Evolutionary conservation across 1,284 basidiomycete species (phyloP), one percentile per base, ranked within the genome.

Genomic region (Leccinum huronense): DNA sequence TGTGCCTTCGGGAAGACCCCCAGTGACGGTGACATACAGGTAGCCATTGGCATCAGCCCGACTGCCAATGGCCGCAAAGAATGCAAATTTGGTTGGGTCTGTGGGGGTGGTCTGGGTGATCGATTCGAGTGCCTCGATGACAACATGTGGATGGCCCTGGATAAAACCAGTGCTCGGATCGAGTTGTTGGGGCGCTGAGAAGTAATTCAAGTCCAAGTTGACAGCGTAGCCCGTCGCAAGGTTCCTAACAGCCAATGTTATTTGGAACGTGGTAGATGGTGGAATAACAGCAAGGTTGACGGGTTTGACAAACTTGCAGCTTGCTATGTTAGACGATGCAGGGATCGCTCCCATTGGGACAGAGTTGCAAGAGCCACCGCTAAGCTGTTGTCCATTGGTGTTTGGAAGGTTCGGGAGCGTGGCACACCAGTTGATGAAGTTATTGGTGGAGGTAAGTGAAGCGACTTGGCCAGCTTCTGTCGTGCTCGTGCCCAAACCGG

Each of bases 21-120:
- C 80, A 5, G 83, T 76, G 61, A 93, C 87, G 34, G 77, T 75
- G 30, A 83, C 83, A 51, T 81, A 78, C 23, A 90, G 75, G n/a
- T 82, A 67, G 11, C 87, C 88, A 62, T 80, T 79, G 34, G 67
- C 69, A 57, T 79, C 80, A 1, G 79, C 80, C 74, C 68, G 80
- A 71, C 63, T 71, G 68, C 84, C 84, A 71, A 90, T 76, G 68
- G 86, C 87, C 79, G 85, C 86, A 83, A 91, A 93, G 80, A 89
- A 91, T 7, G 80, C 84, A 68, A 89, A 89, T 66, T 76, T 75
- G 59, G 72, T 80, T 23, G 89, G 86, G 76, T 90, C 77, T 33
- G 82, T 83, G 16, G 85, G 78, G 0, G 75, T 79, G 11, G 86
- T 85, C 71, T 86, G 82, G 51, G 76, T 75, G 63, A 89, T 74